Evolutionary conservation across 352 stramenopile species (phyloP), one percentile per base, ranked within the genome.

Genomic region (Phytophthora cryptogea): DNA sequence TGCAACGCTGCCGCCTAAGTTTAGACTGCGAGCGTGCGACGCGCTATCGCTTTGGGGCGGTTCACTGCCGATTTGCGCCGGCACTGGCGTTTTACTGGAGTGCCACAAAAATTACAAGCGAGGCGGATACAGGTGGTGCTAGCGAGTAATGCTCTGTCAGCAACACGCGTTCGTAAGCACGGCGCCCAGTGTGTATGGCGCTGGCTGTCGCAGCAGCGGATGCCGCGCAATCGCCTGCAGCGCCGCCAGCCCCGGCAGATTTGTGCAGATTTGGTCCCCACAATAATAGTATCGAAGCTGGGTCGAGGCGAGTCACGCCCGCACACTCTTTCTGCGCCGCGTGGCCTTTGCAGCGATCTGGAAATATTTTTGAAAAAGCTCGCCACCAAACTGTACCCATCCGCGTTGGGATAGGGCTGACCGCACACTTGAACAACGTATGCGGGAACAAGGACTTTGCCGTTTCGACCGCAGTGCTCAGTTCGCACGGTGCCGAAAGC

Each of bases 71-170:
- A 40, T 40, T 40, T 40, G 35, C 35, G 17, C 20, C 7, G 11
- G 31, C 30, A 27, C 8, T 20, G 16, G 27, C 46, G 28, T 28
- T 35, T 54, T 54, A 54, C 47, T 54, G 20, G 17, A 7, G 31
- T 35, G 17, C 32, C 5, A 6, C 46, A 43, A 42, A 44, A 54
- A 54, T 54, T 54, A 43, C 45, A 17, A 5, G 28, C 16, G 30
- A 17, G 27, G 33, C 33, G 33, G 1, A 2, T 3, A 8, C 45
- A 63, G 23, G 59, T 63, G 36, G 62, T 63, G 46, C 58, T 52
- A 17, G 33, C 33, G 5, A 39, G 46, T 40, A 40, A 40, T 40
- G 35, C 35, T 40, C 11, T 5, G 35, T 40, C 35, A 20, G 35
- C 20, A 33, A 33, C 35, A 20, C 11, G 35, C n/a, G n/a, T 39